Percentiles rank a stretch among this genome's conserved stretches.
phyloP scores from a whole-genome alignment of 345 rosid genomes.

The Salix dunnii region DNA sequence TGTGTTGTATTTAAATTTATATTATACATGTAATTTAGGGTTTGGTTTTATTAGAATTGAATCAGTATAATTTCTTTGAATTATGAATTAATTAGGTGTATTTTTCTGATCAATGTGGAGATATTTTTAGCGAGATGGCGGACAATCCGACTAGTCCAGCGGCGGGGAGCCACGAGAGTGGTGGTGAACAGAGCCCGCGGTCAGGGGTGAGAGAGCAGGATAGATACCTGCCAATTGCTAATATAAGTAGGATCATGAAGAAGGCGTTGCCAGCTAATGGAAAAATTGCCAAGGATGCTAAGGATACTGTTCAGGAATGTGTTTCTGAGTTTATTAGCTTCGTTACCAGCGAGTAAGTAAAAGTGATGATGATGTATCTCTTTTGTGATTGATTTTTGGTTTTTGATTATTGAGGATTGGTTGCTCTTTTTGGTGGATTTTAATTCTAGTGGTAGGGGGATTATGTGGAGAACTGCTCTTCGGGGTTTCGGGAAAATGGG shows the following conservation, averaged over 20 bases:
- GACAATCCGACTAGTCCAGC: constrained; percentile 61
- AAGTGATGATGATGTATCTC: not conserved
- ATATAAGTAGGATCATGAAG: constrained; percentile 72
- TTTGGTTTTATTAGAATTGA: not conserved
- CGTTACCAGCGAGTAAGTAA: constrained; percentile 58
- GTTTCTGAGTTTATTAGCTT: constrained; percentile 71
- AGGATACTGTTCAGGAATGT: constrained; percentile 67
- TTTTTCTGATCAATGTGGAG: not conserved
- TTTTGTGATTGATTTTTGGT: not conserved
- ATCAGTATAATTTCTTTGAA: too few species aligned
- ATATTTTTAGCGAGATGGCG: constrained; percentile 33
- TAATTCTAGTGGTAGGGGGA: not conserved
- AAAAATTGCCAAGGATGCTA: constrained; percentile 63
- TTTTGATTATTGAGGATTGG: not conserved
- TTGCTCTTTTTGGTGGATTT: not conserved
- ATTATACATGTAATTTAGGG: not conserved
- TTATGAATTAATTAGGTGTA: not conserved
- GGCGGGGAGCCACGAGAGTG: constrained; percentile 54
- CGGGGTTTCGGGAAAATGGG: not conserved
- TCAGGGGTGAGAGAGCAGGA: constrained; percentile 59
- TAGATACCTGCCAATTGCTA: constrained; percentile 59
- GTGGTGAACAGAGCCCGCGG: constrained; percentile 63
- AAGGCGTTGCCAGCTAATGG: constrained; percentile 62
- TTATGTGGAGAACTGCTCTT: not conserved
- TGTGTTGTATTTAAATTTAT: too few species aligned